phyloP scores from a whole-genome alignment of 2,329 filamentous ascomycete genomes.

The Colletotrichum sp. region DNA sequence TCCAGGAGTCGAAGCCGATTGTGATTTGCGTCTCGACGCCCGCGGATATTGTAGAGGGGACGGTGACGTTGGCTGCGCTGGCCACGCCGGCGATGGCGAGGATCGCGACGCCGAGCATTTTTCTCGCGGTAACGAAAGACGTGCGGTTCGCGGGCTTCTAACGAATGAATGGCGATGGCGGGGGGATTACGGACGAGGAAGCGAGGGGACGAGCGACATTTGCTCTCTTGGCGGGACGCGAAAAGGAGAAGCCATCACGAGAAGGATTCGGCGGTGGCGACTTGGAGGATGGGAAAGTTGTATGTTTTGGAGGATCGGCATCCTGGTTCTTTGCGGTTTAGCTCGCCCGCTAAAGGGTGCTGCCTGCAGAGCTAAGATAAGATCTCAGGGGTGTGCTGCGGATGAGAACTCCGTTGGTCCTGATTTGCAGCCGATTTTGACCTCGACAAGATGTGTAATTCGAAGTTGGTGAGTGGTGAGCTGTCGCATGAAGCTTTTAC shows the following conservation, averaged over 20 bases:
- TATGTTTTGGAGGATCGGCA: background rate
- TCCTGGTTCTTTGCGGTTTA: background rate
- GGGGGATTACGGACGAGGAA: accelerated
- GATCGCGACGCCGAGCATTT: background rate
- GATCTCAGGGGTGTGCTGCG: background rate
- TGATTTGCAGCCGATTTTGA: background rate
- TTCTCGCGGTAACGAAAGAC: background rate
- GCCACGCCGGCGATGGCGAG: background rate
- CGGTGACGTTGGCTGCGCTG: background rate
- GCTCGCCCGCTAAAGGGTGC: background rate
- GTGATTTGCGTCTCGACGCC: slow-evolving; percentile 7
- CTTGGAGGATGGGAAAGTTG: background rate
- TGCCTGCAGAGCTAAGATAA: background rate
- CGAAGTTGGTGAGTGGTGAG: background rate
- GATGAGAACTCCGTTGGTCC: background rate
- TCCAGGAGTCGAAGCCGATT: slow-evolving; percentile 1
- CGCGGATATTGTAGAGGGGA: background rate
- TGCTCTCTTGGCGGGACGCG: background rate
- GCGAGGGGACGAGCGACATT: background rate
- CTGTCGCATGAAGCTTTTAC: background rate
- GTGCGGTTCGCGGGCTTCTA: background rate
- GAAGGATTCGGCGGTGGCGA: background rate
- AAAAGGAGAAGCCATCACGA: background rate
- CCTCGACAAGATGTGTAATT: background rate
- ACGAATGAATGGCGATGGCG: background rate